Base-by-base conservation (phyloP, 2,329 filamentous ascomycete species). In the Aureobasidium zeae region DNA sequence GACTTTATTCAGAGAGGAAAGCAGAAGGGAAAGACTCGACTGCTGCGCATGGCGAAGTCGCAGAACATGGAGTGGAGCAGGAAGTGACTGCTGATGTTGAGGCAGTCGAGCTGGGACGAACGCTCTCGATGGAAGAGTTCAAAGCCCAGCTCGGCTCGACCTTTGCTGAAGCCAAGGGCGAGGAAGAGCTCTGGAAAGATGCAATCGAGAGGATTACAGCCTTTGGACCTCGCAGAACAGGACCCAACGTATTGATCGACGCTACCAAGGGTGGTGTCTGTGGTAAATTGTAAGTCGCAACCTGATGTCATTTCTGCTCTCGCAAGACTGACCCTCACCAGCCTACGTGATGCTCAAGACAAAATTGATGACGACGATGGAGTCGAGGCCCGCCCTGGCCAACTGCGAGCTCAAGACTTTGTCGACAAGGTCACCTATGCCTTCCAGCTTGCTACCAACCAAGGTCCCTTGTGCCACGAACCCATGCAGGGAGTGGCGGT, bases 401-500 rank as follows among this genome's bases (percentile, higher is more conserved):
- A 39, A n/a, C 33, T 50, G 5, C 45, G 37, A 15, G 43, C 48
- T 13, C 29, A 30, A 36, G 82, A 91, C 56, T 80, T 96, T 52
- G 78, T 81, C 46, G 89, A 96, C 67, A 96, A 94, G 60, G 84
- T 96, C 50, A 72, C 78, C 7, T 88, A 98, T 60, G 88, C 86
- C 35, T 98, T 98, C 72, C 91, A 98, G 61, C 80, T 96, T 12
- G 83, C 86, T 28, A 93, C 82, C 1, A 76, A 79, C 16, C 86
- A 94, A 63, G 91, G 91, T 0, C 88, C 91, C 0, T 74, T 96
- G 38, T 96, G 91, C 63, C 76, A 86, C 55, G 91, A 98, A 60
- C 89, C 91, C 0, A 79, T 95, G 35, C 89, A 95, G 66, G 91
- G 91, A 37, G 75, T 95, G 17, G 91, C 88, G 29, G 84, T 96